Evolutionary conservation across 2,329 filamentous ascomycete species (phyloP), one percentile per base, ranked within the genome.

Genomic region (Chaetomium olivaceum): DNA sequence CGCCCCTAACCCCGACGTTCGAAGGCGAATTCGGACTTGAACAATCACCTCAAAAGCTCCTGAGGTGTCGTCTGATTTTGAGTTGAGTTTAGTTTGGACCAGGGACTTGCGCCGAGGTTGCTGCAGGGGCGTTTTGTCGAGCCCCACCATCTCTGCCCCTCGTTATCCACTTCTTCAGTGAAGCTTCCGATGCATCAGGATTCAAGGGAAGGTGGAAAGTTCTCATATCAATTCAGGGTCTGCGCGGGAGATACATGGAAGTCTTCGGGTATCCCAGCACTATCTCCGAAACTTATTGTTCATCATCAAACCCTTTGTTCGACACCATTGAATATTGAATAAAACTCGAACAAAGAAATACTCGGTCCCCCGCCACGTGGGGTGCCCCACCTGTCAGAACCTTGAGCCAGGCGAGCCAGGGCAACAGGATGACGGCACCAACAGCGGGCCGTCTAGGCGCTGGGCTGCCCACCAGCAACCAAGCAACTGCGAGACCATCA

Each of bases 101-200:
- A 43, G 46, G 46, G 46, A 23, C 46, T 48, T 46, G 33, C 25
- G 39, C 43, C 57, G 46, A 50, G 51, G 33, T 29, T 25, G 56
- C 62, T 58, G 63, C 63, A 61, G 29, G 63, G 63, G 56, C 58
- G 4, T n/a, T 65, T 60, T 51, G 63, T 31, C 63, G 63, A 65
- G 58, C 31, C 52, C 62, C 62, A 64, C 62, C 14, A 12, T 8
- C 11, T 7, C 8, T 31, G 56, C 56, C 56, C 57, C 48, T n/a
- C 39, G 43, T 43, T 21, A 52, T 25, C 43, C 19, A 21, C 48
- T 50, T 33, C 9, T 25, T n/a, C 27, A 6, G 3, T 29, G 3
- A 6, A 29, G 14, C 14, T 6, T 43, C 16, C 39, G 16, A 5
- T 19, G 39, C 16, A 43, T 43, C 16, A 36, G 11, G 33, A 36